A percentile compares a stretch with the other conserved stretches of the same genome.
phyloP scores from a whole-genome alignment of 495 filamentous ascomycete species.

The Sordaria brevicollis region DNA sequence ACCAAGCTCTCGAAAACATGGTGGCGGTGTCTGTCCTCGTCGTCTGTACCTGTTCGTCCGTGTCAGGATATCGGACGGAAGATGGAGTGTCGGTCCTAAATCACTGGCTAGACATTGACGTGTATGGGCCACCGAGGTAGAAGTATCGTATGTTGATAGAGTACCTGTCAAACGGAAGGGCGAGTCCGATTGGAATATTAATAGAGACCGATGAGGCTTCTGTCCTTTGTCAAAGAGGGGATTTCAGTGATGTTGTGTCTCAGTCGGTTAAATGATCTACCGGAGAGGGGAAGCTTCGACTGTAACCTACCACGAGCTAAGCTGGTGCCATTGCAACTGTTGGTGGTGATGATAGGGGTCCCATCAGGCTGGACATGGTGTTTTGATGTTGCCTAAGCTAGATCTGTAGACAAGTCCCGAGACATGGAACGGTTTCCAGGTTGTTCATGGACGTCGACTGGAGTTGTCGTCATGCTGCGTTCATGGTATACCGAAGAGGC shows the following conservation, averaged over 20 bases:
- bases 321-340: background rate
- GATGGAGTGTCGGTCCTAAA: background rate
- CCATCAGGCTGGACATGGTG: background rate
- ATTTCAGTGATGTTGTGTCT: background rate
- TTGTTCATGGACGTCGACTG: background rate
- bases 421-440: background rate
- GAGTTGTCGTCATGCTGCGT: background rate
- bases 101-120: background rate
- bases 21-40: background rate
- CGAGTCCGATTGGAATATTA: background rate
- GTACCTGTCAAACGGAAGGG: background rate
- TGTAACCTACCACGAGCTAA: background rate
- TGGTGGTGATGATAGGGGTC: background rate
- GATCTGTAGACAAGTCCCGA: background rate
- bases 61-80: background rate
- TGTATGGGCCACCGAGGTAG: background rate
- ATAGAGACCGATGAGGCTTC: background rate
- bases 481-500: background rate
- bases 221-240: background rate
- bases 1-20: slow-evolving; percentile 24
- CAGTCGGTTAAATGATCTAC: background rate
- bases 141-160: background rate
- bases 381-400: background rate
- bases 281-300: background rate
- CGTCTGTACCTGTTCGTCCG: background rate